Conservation (phyloP, 192 early-diverging fungal genomes). For the Kappamyces sp. region DNA sequence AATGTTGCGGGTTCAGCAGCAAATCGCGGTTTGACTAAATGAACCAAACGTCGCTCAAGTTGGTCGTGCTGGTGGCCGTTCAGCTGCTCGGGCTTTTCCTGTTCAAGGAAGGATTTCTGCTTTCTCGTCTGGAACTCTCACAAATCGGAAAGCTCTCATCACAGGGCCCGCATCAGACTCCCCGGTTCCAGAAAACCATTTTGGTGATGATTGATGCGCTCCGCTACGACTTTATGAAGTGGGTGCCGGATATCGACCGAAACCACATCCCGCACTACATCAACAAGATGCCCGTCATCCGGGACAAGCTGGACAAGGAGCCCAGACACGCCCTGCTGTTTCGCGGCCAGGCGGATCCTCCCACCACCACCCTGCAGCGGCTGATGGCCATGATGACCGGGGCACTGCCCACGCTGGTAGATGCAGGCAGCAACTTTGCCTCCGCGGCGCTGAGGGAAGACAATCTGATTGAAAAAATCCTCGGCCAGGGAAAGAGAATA, state of each 20-base stretch:
- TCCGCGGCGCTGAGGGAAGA: conserved; percentile 46
- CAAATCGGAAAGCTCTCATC: too few species aligned
- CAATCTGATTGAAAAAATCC: conserved; percentile 46
- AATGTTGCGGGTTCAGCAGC: too few species aligned
- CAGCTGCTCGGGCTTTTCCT: conserved; percentile 10
- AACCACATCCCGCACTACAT: conserved; percentile 23
- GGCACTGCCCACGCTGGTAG: conserved; percentile 55
- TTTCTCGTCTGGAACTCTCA: not conserved
- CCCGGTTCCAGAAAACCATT: conserved; percentile 32
- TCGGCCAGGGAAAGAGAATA: conserved; percentile 15
- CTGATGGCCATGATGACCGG: conserved; percentile 58
- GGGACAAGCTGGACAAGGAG: conserved; percentile 16
- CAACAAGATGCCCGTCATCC: conserved; percentile 41
- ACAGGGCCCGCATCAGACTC: not conserved
- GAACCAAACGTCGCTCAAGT: not conserved
- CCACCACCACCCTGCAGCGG: conserved; percentile 59
- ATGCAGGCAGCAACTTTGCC: conserved; percentile 55
- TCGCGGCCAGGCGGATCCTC: conserved; percentile 48
- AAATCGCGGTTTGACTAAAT: too few species aligned
- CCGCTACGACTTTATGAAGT: conserved; percentile 46
- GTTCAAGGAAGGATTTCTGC: conserved; percentile 12
- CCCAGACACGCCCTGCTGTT: conserved; percentile 34
- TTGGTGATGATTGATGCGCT: conserved; percentile 50
- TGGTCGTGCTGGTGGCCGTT: not conserved
- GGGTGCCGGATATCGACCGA: conserved; percentile 18